Conservation (phyloP, 1,284 basidiomycete species). For the Ustilago lituana region DNA sequence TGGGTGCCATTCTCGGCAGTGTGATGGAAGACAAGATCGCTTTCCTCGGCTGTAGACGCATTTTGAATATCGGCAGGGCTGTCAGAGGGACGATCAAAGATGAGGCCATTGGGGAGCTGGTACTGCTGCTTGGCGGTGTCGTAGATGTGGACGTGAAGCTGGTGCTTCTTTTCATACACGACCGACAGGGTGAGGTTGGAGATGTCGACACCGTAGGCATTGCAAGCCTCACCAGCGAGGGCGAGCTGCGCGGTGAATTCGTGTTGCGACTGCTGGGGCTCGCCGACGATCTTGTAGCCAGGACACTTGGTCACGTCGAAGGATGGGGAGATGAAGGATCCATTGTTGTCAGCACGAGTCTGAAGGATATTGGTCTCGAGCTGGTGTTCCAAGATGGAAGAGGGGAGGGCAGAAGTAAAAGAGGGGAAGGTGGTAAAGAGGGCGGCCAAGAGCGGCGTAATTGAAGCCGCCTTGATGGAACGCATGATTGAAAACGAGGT, state of each 20-base stretch:
- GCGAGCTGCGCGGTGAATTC: conserved; percentile 74
- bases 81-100: conserved; percentile 73
- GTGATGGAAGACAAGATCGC: conserved; percentile 74
- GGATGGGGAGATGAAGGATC: conserved; percentile 21
- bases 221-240: conserved; percentile 75
- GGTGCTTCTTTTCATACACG: conserved; percentile 71
- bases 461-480: conserved; percentile 27
- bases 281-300: conserved; percentile 48
- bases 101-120: conserved; percentile 74
- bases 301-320: conserved; percentile 43
- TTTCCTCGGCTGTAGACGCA: conserved; percentile 33
- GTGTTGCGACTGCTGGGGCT: conserved; percentile 13
- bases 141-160: conserved; percentile 78
- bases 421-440: conserved; percentile 23
- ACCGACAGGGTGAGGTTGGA: conserved; percentile 74
- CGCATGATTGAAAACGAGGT: conserved; percentile 19
- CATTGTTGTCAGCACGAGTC: conserved; percentile 12
- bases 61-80: conserved; percentile 39
- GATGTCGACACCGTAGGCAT: conserved; percentile 79
- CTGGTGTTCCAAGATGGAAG: conserved; percentile 19
- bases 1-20: conserved; percentile 67
- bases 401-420: conserved; percentile 20
- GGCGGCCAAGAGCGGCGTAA: conserved; percentile 30
- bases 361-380: conserved; percentile 28
- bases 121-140: conserved; percentile 73